phyloP scores from a whole-genome alignment of 148 eudicot species.

The Amaranthus hypochondriacus region DNA sequence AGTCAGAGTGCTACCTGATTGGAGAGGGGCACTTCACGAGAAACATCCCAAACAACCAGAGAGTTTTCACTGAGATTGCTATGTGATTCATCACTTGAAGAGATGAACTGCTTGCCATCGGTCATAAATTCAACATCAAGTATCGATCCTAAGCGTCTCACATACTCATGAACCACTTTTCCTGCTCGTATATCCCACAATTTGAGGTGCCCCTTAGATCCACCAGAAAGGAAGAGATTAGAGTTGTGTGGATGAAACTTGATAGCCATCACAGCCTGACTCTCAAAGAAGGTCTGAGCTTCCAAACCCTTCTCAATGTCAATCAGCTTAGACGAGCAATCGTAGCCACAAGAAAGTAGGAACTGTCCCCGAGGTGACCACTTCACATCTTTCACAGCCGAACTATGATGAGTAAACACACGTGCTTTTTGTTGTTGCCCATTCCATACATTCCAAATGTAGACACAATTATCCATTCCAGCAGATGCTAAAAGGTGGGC shows the following conservation, averaged over 20 bases:
- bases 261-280: constrained; percentile 69
- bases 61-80: constrained; percentile 83
- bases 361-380: constrained; percentile 72
- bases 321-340: constrained; percentile 60
- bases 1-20: constrained; percentile 59
- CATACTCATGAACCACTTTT: constrained; percentile 58
- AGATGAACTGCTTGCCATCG: constrained; percentile 62
- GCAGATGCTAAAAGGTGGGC: constrained; percentile 99
- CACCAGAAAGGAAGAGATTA: constrained; percentile 82
- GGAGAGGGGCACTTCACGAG: constrained; percentile 75
- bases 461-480: constrained; percentile 75
- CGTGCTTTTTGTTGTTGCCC: constrained; percentile 57
- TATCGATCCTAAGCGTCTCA: constrained; percentile 59
- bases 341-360: constrained; percentile 85
- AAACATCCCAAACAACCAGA: constrained; percentile 82
- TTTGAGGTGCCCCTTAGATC: constrained; percentile 68
- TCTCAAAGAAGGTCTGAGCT: constrained; percentile 58
- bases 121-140: constrained; percentile 78
- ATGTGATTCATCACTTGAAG: constrained; percentile 79
- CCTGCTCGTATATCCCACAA: constrained; percentile 81
- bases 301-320: constrained; percentile 79
- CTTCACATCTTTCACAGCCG: constrained; percentile 84
- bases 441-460: constrained; percentile 89
- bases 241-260: constrained; percentile 68
- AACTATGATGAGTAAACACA: constrained; percentile 51